A percentile compares a stretch with the other conserved stretches of the same genome.
These are phyloP conservation scores for Pleoardoris graminearum DNA, from an alignment of 2,329 filamentous ascomycete species.

Conservation along the genomic window DNA sequence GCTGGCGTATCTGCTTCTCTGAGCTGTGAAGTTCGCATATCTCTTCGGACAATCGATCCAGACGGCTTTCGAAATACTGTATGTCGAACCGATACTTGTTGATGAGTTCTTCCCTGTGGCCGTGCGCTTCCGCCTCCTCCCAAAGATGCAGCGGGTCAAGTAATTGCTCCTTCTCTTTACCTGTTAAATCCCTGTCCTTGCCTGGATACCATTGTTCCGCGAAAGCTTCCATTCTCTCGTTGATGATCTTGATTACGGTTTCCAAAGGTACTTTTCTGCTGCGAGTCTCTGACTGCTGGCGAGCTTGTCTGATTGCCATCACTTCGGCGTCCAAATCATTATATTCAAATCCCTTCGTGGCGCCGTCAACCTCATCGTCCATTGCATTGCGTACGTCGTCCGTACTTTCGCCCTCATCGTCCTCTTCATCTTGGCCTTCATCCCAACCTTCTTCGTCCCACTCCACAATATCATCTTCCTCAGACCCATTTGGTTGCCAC, in stretches of 20 bases:
- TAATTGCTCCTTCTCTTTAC: conserved; percentile 12
- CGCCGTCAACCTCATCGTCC: conserved; percentile 4
- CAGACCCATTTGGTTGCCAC: conserved; percentile 13
- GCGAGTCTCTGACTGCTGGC: background rate
- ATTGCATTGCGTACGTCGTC: no score
- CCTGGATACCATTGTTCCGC: conserved; percentile 25
- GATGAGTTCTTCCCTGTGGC: conserved; percentile 15
- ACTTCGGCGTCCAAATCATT: background rate
- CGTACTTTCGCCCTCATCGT: conserved; percentile 7
- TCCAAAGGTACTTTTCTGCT: conserved; percentile 19
- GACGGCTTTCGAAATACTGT: conserved; percentile 17
- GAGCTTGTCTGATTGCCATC: background rate
- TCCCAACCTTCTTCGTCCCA: conserved; percentile 12
- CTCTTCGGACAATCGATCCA: conserved; percentile 25
- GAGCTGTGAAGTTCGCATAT: conserved; percentile 54
- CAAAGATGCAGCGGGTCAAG: conserved; percentile 23
- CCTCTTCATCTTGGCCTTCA: conserved; percentile 11
- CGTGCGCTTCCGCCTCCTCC: conserved; percentile 24
- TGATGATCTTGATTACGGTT: conserved; percentile 28
- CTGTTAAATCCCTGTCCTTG: conserved; percentile 9
- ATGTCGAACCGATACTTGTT: conserved; percentile 18
- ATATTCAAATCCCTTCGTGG: background rate
- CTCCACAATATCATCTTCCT: conserved; percentile 10
- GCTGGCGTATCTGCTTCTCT: conserved; percentile 56
- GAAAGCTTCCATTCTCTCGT: conserved; percentile 28